Percentiles rank a stretch among this genome's conserved stretches.
Evolutionary conservation across 768 basidiomycete genomes (phyloP).

Genomic region (Boletus edulis): DNA sequence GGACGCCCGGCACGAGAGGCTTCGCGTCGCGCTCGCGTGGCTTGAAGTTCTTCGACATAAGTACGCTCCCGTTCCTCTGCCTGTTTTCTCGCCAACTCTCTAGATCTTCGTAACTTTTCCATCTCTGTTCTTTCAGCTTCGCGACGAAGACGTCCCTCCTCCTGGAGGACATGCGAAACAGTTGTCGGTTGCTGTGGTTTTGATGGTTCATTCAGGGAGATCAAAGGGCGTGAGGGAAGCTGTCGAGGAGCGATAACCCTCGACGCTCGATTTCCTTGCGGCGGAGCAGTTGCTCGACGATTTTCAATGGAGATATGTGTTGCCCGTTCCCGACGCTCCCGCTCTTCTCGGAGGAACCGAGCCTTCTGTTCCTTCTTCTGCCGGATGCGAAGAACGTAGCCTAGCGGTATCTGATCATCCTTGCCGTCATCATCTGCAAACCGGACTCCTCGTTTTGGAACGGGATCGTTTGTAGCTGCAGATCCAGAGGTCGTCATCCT

Average conservation of each 20-base stretch:
- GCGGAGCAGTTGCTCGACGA: constrained; percentile 17
- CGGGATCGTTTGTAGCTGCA: constrained; percentile 6
- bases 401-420: constrained; percentile 67
- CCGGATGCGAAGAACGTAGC: constrained; percentile 67
- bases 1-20: constrained; percentile 46
- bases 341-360: constrained; percentile 59
- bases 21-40: constrained; percentile 61
- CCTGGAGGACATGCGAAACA: constrained; percentile 27
- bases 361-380: constrained; percentile 74
- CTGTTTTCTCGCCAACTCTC: constrained; percentile 29
- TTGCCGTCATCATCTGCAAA: constrained; percentile 61
- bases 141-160: constrained; percentile 44
- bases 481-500: constrained; percentile 7
- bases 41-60: constrained; percentile 59
- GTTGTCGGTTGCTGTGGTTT: constrained; percentile 3
- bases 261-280: constrained; percentile 10
- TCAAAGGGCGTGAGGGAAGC: constrained; percentile 11
- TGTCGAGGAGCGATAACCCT: constrained; percentile 18
- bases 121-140: constrained; percentile 46
- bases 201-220: constrained; percentile 12
- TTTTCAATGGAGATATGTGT: constrained; percentile 30
- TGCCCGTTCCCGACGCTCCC: constrained; percentile 48
- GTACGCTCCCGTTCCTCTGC: constrained; percentile 52
- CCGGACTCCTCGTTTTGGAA: constrained; percentile 52
- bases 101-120: constrained; percentile 50